Evolutionary conservation across 2,329 filamentous ascomycete genomes (phyloP).

Genomic region (Aspergillus novofumigatus): DNA sequence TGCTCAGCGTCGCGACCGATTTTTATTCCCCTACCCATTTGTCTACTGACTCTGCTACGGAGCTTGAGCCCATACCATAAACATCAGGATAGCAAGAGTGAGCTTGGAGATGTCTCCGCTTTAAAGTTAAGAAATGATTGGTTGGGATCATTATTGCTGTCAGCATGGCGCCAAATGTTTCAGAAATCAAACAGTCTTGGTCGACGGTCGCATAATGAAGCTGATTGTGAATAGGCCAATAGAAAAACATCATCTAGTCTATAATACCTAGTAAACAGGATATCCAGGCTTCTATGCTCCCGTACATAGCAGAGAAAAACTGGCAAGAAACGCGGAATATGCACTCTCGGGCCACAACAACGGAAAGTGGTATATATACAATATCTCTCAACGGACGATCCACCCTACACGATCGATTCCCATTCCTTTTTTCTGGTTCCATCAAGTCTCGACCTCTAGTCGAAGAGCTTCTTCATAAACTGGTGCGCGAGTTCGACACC

Average conservation of each 20-base stretch:
- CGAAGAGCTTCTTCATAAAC: conserved; percentile 46
- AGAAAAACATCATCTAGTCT: conserved; percentile 10
- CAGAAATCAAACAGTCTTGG: background rate
- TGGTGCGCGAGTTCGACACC: conserved; percentile 50
- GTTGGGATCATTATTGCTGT: background rate
- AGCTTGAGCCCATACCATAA: background rate
- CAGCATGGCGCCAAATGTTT: background rate
- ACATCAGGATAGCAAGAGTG: background rate
- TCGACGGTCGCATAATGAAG: background rate
- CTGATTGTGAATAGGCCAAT: conserved; percentile 4
- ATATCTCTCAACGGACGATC: background rate
- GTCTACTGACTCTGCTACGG: background rate
- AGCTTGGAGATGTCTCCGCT: too few species aligned
- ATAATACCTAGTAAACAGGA: conserved; percentile 5
- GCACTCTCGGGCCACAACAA: background rate
- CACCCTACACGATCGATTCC: conserved; percentile 1
- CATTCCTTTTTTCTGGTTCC: conserved; percentile 5
- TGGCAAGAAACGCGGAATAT: conserved; percentile 2
- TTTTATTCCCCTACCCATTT: background rate
- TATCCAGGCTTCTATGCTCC: conserved; percentile 11
- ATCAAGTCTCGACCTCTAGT: conserved; percentile 7
- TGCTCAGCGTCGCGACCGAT: background rate
- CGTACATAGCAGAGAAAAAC: background rate
- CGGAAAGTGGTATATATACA: background rate
- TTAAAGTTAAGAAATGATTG: background rate